Percentiles rank a stretch among this genome's conserved stretches.
Conservation (phyloP, 306 rosid species). For the Myrica gale region DNA sequence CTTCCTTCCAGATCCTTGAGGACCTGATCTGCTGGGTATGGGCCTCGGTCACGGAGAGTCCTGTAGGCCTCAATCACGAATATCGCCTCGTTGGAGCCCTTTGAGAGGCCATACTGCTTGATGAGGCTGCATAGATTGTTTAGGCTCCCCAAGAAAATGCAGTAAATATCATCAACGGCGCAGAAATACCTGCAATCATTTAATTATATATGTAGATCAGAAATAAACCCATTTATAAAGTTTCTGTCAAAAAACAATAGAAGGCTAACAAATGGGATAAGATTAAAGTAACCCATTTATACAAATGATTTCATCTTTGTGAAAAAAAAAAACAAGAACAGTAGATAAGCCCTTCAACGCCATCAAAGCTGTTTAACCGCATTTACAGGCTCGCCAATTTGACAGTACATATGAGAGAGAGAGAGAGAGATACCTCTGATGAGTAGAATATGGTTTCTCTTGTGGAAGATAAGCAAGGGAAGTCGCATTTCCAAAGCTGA, state of each 20-base stretch:
- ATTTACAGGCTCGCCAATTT: too few species aligned
- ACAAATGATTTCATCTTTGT: too few species aligned
- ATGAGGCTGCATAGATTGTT: conserved; percentile 64
- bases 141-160: conserved; percentile 67
- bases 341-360: too few species aligned
- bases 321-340: too few species aligned
- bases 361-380: too few species aligned
- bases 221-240: background rate
- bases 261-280: background rate
- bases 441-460: conserved; percentile 15
- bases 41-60: conserved; percentile 88
- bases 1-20: conserved; percentile 79
- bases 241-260: too few species aligned
- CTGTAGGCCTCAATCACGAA: conserved; percentile 72
- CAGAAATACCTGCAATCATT: conserved; percentile 66
- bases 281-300: background rate
- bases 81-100: conserved; percentile 71
- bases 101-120: conserved; percentile 77
- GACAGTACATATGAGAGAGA: too few species aligned
- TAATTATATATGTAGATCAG: background rate
- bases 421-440: conserved; percentile 41
- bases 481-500: conserved; percentile 58
- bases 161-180: conserved; percentile 70
- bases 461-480: conserved; percentile 52
- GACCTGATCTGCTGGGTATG: conserved; percentile 95